These are phyloP conservation scores for Coccomyxa subellipsoidea DNA, from an alignment of 163 green algal genomes.

Conservation along the genomic window DNA sequence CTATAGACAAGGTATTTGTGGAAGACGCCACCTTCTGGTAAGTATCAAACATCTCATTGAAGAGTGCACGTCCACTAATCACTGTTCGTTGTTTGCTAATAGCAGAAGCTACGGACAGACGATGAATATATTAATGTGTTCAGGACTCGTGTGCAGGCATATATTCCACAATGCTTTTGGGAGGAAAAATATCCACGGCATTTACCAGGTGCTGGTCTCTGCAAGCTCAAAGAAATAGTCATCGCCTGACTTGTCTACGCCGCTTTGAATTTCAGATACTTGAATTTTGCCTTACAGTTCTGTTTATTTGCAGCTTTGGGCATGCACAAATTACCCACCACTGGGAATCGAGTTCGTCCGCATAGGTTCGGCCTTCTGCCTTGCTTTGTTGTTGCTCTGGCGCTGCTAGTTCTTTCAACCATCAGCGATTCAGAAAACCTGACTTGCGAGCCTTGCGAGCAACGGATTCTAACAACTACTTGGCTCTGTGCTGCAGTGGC, in stretches of 20 bases:
- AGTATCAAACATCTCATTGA: not conserved
- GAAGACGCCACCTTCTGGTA: constrained; percentile 2
- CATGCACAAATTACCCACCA: not conserved
- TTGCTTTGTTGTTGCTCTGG: not conserved
- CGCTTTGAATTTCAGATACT: not conserved
- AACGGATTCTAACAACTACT: not conserved
- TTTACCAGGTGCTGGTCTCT: not conserved
- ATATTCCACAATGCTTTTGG: not conserved
- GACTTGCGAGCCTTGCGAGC: no score
- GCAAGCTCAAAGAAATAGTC: no score
- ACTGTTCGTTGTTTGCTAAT: no score
- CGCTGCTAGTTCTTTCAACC: no score
- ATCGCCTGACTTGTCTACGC: no score
- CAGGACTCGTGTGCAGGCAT: no score
- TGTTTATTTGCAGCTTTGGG: not conserved
- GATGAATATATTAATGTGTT: no score
- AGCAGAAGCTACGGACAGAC: no score
- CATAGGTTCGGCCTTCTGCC: not conserved
- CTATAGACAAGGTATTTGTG: not conserved
- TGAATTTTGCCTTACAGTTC: not conserved
- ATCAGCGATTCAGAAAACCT: no score
- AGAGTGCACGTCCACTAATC: no score
- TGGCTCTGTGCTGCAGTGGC: not conserved
- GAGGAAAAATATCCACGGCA: not conserved
- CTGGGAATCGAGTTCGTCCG: not conserved